A percentile compares a stretch with the other conserved stretches of the same genome.
Evolutionary conservation across 176 grass and related monocot species (phyloP).

Genomic region (Miscanthus lutarioriparius): DNA sequence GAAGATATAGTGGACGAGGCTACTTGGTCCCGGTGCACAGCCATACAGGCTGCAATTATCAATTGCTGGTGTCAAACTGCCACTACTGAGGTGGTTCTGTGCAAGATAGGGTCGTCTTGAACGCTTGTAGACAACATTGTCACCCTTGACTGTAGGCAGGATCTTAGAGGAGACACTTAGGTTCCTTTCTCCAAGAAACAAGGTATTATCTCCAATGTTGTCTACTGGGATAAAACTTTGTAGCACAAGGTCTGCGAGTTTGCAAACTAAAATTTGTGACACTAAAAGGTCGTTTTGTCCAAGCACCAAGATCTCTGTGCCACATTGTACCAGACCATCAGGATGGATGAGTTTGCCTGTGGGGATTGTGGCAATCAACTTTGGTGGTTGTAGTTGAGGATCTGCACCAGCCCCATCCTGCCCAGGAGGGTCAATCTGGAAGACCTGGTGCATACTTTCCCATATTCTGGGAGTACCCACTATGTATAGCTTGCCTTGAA

Average conservation of each 20-base stretch:
- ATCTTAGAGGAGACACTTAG: conserved; percentile 20
- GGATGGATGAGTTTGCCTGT: neutral
- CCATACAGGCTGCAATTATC: conserved; percentile 21
- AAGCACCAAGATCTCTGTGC: conserved; percentile 13
- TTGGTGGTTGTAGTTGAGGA: neutral
- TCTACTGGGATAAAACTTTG: conserved; percentile 6
- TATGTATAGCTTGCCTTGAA: neutral
- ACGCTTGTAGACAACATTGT: conserved; percentile 4
- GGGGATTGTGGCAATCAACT: neutral
- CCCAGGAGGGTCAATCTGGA: neutral
- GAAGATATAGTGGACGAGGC: neutral
- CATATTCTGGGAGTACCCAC: neutral
- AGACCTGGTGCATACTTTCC: neutral
- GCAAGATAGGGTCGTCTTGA: neutral
- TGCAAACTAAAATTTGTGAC: conserved; percentile 1
- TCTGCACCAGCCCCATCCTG: neutral
- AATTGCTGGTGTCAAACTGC: conserved; percentile 2
- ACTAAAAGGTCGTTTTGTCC: too few species aligned
- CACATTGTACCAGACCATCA: neutral
- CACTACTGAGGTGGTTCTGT: conserved; percentile 17
- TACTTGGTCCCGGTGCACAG: neutral
- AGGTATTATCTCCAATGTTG: neutral
- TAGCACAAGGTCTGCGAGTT: conserved; percentile 1
- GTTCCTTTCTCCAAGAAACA: neutral
- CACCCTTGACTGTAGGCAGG: neutral